These are phyloP conservation scores for Taxawa tesnikishii DNA, from an alignment of 2,329 filamentous ascomycete species.

Conservation along the genomic window DNA sequence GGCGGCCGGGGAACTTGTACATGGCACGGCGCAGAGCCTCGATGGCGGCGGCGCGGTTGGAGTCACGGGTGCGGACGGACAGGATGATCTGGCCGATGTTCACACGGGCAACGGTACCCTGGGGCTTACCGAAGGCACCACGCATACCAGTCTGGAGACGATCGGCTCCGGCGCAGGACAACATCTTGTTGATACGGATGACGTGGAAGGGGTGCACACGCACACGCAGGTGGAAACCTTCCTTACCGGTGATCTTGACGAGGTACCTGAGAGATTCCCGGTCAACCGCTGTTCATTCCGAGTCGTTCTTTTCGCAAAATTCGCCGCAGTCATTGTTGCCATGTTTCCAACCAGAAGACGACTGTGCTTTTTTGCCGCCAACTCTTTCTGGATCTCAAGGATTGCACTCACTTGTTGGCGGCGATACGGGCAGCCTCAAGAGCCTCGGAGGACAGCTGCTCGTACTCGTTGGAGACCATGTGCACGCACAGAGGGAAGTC, in stretches of 20 bases:
- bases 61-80: slow-evolving; percentile 92
- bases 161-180: slow-evolving; percentile 99
- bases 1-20: slow-evolving; percentile 99
- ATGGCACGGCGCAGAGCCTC: slow-evolving; percentile 98
- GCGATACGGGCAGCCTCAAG: slow-evolving; percentile 99
- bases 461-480: slow-evolving; percentile 99
- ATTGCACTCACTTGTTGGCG: slow-evolving; percentile 85
- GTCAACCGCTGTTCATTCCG: slow-evolving; percentile 8
- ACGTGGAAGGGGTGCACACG: slow-evolving; percentile 99
- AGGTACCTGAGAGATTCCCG: slow-evolving; percentile 40
- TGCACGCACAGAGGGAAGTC: slow-evolving; percentile 99
- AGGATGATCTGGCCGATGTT: slow-evolving; percentile 99
- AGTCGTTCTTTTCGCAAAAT: slow-evolving; percentile 5
- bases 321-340: too few relatives aligned
- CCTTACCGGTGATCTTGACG: slow-evolving; percentile 57
- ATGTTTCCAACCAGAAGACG: too few relatives aligned
- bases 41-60: slow-evolving; percentile 81
- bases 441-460: slow-evolving; percentile 98
- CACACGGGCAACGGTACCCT: slow-evolving; percentile 97
- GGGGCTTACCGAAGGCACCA: slow-evolving; percentile 99
- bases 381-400: too few relatives aligned
- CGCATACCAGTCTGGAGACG: slow-evolving; percentile 99
- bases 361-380: too few relatives aligned
- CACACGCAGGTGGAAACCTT: slow-evolving; percentile 59
- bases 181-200: slow-evolving; percentile 99